These are phyloP conservation scores for Claviceps arundinis DNA, from an alignment of 2,329 filamentous ascomycete species.

Conservation along the genomic window DNA sequence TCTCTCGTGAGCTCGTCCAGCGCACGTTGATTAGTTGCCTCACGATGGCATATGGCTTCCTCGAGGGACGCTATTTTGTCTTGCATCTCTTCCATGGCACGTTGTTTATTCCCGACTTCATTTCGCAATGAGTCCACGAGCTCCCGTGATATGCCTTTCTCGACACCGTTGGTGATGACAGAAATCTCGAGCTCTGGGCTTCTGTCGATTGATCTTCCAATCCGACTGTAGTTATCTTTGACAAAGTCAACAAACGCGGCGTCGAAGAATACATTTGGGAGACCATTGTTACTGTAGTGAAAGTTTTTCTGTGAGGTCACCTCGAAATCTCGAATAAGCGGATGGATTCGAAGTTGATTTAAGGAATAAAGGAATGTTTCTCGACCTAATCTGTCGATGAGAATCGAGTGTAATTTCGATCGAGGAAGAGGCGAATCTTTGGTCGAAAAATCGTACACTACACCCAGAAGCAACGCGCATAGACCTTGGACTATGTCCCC, in stretches of 20 bases:
- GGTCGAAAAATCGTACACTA: constrained; percentile 93
- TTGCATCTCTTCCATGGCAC: constrained; percentile 33
- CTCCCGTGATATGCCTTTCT: constrained; percentile 87
- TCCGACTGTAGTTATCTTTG: constrained; percentile 86
- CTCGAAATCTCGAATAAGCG: constrained; percentile 78
- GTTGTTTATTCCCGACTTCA: constrained; percentile 62
- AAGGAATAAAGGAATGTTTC: constrained; percentile 80
- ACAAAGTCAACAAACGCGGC: constrained; percentile 81
- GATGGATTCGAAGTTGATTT: constrained; percentile 61
- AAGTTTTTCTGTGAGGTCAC: constrained; percentile 60
- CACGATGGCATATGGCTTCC: constrained; percentile 54
- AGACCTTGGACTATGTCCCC: constrained; percentile 66
- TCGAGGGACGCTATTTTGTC: constrained; percentile 33
- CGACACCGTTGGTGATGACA: constrained; percentile 62
- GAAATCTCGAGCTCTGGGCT: constrained; percentile 81
- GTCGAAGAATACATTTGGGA: constrained; percentile 79
- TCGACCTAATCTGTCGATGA: constrained; percentile 65
- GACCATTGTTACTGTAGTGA: constrained; percentile 28
- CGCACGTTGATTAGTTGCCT: constrained; percentile 54
- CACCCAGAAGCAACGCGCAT: constrained; percentile 70
- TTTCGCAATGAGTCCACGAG: constrained; percentile 73
- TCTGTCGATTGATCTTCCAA: constrained; percentile 75
- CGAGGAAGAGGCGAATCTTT: constrained; percentile 88
- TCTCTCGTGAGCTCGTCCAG: constrained; percentile 37
- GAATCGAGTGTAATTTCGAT: constrained; percentile 63